Evolutionary conservation across 2,329 filamentous ascomycete species (phyloP).

Genomic region (Nigrograna mackinnonii): DNA sequence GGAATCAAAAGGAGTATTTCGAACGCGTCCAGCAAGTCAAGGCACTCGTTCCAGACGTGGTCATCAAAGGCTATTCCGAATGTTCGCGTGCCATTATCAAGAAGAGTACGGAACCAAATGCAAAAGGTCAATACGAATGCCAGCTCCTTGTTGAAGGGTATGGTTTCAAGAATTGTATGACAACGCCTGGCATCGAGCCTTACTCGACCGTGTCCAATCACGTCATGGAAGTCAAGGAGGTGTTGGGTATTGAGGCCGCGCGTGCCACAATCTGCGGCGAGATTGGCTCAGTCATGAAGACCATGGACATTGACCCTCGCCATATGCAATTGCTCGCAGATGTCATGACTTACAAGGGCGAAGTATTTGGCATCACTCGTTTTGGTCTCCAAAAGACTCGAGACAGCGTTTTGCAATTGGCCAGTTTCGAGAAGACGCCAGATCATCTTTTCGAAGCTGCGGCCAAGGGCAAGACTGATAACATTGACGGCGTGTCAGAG

Average conservation of each 20-base stretch:
- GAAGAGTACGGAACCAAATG: conserved; percentile 69
- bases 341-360: conserved; percentile 99
- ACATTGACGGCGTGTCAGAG: conserved; percentile 91
- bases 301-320: conserved; percentile 94
- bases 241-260: conserved; percentile 94
- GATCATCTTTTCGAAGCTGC: conserved; percentile 97
- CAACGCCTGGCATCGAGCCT: conserved; percentile 86
- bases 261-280: conserved; percentile 86
- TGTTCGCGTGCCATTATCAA: conserved; percentile 88
- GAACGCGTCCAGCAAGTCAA: conserved; percentile 84
- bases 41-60: conserved; percentile 77
- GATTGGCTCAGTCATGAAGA: conserved; percentile 85
- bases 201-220: conserved; percentile 77
- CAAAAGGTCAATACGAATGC: conserved; percentile 62
- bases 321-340: conserved; percentile 98
- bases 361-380: conserved; percentile 93
- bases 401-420: conserved; percentile 89
- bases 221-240: conserved; percentile 84
- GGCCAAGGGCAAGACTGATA: conserved; percentile 86
- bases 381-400: conserved; percentile 97
- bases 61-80: conserved; percentile 87
- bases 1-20: conserved; percentile 63
- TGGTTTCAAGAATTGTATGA: conserved; percentile 87
- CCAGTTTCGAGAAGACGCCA: conserved; percentile 96
- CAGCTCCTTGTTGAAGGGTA: conserved; percentile 86